Evolutionary conservation across 1,139 yeast species (phyloP).

Genomic region (Candida sp.): DNA sequence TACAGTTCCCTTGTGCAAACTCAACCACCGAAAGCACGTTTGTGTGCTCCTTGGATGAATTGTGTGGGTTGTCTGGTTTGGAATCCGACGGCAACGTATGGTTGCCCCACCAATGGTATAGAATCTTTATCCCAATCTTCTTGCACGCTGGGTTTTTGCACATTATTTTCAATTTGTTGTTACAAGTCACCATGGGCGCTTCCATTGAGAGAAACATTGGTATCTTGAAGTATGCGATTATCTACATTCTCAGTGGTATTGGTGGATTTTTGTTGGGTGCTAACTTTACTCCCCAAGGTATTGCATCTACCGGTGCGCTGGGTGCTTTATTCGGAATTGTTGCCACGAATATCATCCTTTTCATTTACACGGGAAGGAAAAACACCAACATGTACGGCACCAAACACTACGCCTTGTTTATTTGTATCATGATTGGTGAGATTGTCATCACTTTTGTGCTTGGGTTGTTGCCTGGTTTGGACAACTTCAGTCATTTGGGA

Average conservation of each 20-base stretch:
- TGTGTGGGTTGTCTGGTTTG: constrained; percentile 67
- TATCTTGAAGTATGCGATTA: constrained; percentile 53
- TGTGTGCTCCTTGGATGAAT: constrained; percentile 58
- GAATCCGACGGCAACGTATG: constrained; percentile 29
- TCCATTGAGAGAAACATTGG: constrained; percentile 69
- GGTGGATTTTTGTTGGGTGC: constrained; percentile 75
- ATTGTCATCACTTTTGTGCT: constrained; percentile 63
- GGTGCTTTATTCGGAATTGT: constrained; percentile 77
- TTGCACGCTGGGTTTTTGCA: constrained; percentile 79
- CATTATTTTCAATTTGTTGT: constrained; percentile 63
- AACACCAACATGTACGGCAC: constrained; percentile 48
- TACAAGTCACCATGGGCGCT: constrained; percentile 67
- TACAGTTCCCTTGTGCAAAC: constrained; percentile 72
- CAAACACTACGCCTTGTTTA: constrained; percentile 45
- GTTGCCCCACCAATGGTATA: constrained; percentile 70
- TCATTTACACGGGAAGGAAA: constrained; percentile 58
- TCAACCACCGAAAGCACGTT: constrained; percentile 60
- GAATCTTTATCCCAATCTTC: constrained; percentile 73
- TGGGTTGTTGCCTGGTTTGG: constrained; percentile 76
- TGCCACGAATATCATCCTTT: constrained; percentile 62
- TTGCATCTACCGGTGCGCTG: constrained; percentile 77
- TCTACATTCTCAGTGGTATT: constrained; percentile 67
- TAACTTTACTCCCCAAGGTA: constrained; percentile 72
- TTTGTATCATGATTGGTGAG: constrained; percentile 57
- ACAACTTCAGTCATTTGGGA: constrained; percentile 79